Evolutionary conservation across 768 basidiomycete genomes (phyloP).

Genomic region (Suillus lakei): DNA sequence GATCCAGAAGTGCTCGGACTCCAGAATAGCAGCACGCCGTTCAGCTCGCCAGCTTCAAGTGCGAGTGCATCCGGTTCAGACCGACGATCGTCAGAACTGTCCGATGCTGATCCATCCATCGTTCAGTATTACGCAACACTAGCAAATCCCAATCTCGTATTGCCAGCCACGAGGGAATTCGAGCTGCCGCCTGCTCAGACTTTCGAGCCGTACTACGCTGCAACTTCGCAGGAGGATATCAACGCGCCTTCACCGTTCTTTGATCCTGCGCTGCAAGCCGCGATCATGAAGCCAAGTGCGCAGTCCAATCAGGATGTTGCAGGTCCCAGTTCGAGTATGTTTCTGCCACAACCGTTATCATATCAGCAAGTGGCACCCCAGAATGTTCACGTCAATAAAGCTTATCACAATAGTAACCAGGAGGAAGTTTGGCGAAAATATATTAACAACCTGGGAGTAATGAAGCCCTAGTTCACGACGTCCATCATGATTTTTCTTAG

Average conservation of each 20-base stretch:
- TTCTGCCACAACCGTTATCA: conserved; percentile 7
- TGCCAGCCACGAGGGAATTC: conserved; percentile 11
- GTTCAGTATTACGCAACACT: conserved; percentile 7
- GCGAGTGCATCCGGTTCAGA: conserved; percentile 11
- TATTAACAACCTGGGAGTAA: conserved; percentile 34
- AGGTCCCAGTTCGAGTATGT: conserved; percentile 8
- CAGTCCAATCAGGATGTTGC: neutral
- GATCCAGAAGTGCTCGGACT: conserved; percentile 42
- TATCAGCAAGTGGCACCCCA: conserved; percentile 6
- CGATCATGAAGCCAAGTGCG: neutral
- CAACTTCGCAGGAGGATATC: conserved; percentile 1
- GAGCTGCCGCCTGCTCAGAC: conserved; percentile 3
- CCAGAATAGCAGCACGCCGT: conserved; percentile 35
- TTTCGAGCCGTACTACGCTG: neutral
- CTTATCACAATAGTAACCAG: conserved; percentile 28
- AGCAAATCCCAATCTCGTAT: conserved; percentile 8
- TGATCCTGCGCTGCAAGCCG: conserved; percentile 4
- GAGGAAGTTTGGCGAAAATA: conserved; percentile 47
- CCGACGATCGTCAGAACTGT: neutral
- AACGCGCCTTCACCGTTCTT: conserved; percentile 7
- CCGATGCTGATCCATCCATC: conserved; percentile 7
- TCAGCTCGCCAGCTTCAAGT: conserved; percentile 33
- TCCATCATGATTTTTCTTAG: neutral
- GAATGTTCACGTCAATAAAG: neutral
- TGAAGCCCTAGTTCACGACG: neutral